Conservation (phyloP, 495 filamentous ascomycete genomes). For the Usnea hakonensis region DNA sequence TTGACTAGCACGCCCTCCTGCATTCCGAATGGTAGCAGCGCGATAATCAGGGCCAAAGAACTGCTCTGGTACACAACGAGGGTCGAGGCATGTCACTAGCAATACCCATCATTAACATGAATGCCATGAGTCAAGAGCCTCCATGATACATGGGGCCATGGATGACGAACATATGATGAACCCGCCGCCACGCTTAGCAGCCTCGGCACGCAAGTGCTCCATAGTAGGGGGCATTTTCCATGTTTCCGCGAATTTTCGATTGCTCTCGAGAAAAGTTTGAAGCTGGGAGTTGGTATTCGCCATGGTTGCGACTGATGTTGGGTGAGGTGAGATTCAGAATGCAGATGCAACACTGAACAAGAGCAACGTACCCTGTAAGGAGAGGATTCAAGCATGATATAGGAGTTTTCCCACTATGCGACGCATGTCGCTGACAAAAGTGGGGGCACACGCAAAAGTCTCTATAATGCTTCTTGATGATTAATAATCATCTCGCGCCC, state of each 20-base stretch:
- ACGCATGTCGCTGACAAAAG: too few species aligned
- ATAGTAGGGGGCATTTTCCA: background rate
- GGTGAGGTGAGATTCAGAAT: too few species aligned
- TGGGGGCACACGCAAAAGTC: too few species aligned
- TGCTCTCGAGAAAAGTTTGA: background rate
- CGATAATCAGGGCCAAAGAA: background rate
- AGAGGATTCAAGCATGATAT: too few species aligned
- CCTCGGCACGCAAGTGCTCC: background rate
- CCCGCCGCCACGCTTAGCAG: background rate
- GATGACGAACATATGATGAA: background rate
- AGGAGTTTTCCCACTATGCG: too few species aligned
- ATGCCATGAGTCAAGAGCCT: background rate
- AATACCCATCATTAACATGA: constrained; percentile 30
- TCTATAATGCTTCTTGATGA: too few species aligned
- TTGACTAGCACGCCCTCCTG: background rate
- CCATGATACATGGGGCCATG: too few species aligned
- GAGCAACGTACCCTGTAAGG: too few species aligned
- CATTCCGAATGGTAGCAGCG: background rate
- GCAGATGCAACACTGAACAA: too few species aligned
- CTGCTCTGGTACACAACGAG: constrained; percentile 10
- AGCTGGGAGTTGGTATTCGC: background rate
- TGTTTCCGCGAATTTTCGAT: background rate
- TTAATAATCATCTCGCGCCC: too few species aligned
- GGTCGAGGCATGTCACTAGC: constrained; percentile 13
- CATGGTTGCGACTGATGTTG: background rate